Evolutionary conservation across 2,329 filamentous ascomycete species (phyloP).

Genomic region (Knufia petricola): DNA sequence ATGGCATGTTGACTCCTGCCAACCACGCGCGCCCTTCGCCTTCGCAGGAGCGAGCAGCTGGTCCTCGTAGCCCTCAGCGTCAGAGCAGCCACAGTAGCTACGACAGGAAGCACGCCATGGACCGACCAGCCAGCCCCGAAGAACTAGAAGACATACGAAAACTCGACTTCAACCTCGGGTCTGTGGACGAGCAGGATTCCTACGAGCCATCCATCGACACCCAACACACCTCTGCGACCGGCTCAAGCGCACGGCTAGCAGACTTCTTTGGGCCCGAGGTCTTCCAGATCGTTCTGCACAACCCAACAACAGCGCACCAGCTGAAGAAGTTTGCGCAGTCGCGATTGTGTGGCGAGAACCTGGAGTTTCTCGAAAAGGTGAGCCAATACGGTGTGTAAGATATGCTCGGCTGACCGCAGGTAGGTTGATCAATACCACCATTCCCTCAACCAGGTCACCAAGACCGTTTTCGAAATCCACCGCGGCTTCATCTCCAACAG

Average conservation of each 20-base stretch:
- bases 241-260: constrained; percentile 17
- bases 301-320: constrained; percentile 39
- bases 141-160: constrained; percentile 12
- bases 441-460: constrained; percentile 37
- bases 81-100: background rate
- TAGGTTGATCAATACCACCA: constrained; percentile 36
- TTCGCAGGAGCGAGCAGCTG: background rate
- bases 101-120: background rate
- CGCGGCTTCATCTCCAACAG: constrained; percentile 33
- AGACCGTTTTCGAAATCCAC: constrained; percentile 38
- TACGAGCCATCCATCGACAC: constrained; percentile 13
- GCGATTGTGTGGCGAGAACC: constrained; percentile 39
- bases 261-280: constrained; percentile 44
- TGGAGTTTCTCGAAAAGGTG: constrained; percentile 45
- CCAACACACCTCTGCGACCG: constrained; percentile 4
- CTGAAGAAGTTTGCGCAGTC: constrained; percentile 43
- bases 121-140: background rate
- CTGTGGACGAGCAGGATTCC: constrained; percentile 11
- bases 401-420: constrained; percentile 19
- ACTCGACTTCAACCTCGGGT: constrained; percentile 13
- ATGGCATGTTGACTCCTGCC: background rate
- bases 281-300: constrained; percentile 43
- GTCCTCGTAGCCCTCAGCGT: background rate
- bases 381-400: constrained; percentile 14
- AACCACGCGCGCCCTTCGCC: background rate